Evolutionary conservation across 495 filamentous ascomycete genomes (phyloP).

Genomic region (Rostrohypoxylon terebratum): DNA sequence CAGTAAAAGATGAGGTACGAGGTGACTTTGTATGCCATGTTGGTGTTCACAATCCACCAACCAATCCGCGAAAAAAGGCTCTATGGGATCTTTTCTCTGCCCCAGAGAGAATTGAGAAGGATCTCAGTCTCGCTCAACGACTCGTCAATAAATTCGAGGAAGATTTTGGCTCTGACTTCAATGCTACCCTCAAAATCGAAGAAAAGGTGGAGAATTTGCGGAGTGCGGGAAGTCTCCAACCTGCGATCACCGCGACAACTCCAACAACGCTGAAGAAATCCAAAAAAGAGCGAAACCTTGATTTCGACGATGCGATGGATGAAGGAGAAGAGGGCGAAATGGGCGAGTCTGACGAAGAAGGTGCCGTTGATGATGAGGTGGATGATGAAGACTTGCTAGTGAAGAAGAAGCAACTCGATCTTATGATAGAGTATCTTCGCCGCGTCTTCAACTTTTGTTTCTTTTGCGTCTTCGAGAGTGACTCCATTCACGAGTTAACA

Average conservation of each 20-base stretch:
- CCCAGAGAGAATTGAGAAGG: conserved; percentile 86
- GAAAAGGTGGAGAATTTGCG: conserved; percentile 85
- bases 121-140: conserved; percentile 80
- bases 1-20: conserved; percentile 89
- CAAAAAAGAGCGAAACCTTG: conserved; percentile 66
- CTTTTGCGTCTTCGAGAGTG: conserved; percentile 98
- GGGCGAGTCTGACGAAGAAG: conserved; percentile 74
- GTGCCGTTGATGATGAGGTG: conserved; percentile 82
- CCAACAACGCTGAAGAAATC: conserved; percentile 67
- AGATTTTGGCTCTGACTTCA: conserved; percentile 77
- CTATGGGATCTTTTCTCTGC: conserved; percentile 96
- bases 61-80: conserved; percentile 91
- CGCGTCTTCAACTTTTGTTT: conserved; percentile 99
- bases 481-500: conserved; percentile 94
- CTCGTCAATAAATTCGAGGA: conserved; percentile 82
- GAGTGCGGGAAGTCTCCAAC: conserved; percentile 77
- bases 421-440: conserved; percentile 95
- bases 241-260: conserved; percentile 64
- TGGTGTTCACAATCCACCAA: conserved; percentile 90
- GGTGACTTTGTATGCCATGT: conserved; percentile 98
- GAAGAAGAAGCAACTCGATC: conserved; percentile 96
- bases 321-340: conserved; percentile 78
- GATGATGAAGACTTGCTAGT: conserved; percentile 89
- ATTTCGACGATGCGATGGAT: conserved; percentile 76
- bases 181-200: conserved; percentile 82